These are phyloP conservation scores for Geoglossum cookeanum DNA, from an alignment of 2,329 filamentous ascomycete genomes.

Conservation along the genomic window DNA sequence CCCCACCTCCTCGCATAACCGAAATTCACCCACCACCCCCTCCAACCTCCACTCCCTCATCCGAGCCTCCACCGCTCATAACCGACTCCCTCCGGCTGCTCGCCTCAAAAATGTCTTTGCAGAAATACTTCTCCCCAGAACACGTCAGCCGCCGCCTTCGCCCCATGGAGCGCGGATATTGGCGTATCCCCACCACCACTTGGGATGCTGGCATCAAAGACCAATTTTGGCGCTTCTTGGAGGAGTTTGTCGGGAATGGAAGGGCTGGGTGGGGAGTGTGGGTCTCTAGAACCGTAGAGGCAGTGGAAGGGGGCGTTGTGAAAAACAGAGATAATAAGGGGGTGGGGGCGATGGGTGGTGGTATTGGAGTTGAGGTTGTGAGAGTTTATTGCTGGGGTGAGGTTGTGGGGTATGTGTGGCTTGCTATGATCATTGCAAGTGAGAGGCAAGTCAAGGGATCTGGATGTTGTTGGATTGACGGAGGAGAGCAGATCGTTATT, in stretches of 20 bases:
- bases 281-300: conserved; percentile 15
- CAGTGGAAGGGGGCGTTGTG: conserved; percentile 1
- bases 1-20: conserved; percentile 12
- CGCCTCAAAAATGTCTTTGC: conserved; percentile 30
- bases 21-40: conserved; percentile 38
- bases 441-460: conserved; percentile 15
- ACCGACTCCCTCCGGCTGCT: conserved; percentile 36
- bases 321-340: not conserved
- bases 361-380: conserved; percentile 23
- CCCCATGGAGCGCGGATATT: conserved; percentile 56
- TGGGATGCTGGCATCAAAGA: conserved; percentile 34
- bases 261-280: conserved; percentile 27
- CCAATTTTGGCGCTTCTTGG: conserved; percentile 27
- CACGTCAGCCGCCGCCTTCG: conserved; percentile 30
- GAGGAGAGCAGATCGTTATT: not conserved
- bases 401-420: conserved; percentile 50
- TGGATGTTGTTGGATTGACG: not conserved
- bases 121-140: conserved; percentile 28
- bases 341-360: not conserved
- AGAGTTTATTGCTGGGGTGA: conserved; percentile 65
- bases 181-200: conserved; percentile 40
- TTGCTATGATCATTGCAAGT: conserved; percentile 56
- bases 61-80: conserved; percentile 26
- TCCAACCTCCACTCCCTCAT: conserved; percentile 8
- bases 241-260: conserved; percentile 20